These are phyloP conservation scores for Linnemannia schmuckeri DNA, from an alignment of 192 early-diverging fungal genomes.

Conservation along the genomic window DNA sequence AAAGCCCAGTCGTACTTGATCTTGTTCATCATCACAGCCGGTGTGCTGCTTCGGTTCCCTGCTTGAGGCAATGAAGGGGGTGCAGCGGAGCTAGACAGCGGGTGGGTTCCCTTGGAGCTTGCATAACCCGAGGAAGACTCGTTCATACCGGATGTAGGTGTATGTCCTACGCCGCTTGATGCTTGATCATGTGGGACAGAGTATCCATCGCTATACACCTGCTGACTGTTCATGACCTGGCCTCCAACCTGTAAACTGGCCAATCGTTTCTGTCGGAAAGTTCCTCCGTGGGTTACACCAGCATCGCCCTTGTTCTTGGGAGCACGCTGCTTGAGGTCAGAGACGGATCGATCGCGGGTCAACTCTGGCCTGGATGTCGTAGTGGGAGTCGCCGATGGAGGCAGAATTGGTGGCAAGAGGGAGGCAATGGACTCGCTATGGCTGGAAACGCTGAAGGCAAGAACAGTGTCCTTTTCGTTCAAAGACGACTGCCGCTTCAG, in stretches of 20 bases:
- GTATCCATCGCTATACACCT: slow-evolving; percentile 21
- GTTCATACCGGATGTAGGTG: neutral
- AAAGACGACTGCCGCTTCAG: slow-evolving; percentile 35
- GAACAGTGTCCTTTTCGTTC: slow-evolving; percentile 18
- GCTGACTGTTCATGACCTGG: neutral
- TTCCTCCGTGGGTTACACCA: neutral
- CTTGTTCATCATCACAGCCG: slow-evolving; percentile 50
- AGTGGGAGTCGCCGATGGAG: neutral
- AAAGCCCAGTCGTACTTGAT: slow-evolving; percentile 45
- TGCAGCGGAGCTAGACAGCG: neutral
- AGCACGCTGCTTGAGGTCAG: slow-evolving; percentile 4
- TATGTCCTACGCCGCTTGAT: neutral
- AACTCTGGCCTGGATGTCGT: neutral
- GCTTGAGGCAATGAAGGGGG: neutral
- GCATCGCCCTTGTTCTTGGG: neutral
- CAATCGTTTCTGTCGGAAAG: slow-evolving; percentile 43
- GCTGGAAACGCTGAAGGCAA: neutral
- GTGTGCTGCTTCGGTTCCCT: slow-evolving; percentile 38
- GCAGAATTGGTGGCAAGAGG: neutral
- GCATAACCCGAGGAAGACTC: neutral
- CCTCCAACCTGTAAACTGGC: slow-evolving; percentile 32
- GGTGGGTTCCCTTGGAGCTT: neutral
- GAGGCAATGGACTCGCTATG: slow-evolving; percentile 1
- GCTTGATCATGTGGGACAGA: neutral
- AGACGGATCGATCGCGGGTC: neutral